Percentiles rank a stretch among this genome's conserved stretches.
phyloP scores from a whole-genome alignment of 2,329 filamentous ascomycete genomes.

The Aspergillus ochraceus region DNA sequence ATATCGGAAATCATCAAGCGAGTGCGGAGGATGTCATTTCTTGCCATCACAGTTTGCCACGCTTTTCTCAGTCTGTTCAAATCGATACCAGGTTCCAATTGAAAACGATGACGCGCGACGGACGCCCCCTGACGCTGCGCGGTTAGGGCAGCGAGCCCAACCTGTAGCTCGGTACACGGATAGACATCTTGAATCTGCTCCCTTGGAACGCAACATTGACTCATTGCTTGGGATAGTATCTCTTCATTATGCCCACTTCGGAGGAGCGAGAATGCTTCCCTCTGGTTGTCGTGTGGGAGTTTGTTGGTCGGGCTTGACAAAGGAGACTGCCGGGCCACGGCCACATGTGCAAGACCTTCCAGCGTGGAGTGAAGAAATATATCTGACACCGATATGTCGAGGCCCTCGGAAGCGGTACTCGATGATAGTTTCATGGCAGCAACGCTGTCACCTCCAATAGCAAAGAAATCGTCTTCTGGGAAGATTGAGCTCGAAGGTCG shows the following conservation, averaged over 20 bases:
- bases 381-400: not conserved
- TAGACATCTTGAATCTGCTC: conserved; percentile 22
- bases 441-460: conserved; percentile 30
- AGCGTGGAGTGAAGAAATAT: conserved; percentile 5
- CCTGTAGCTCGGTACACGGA: conserved; percentile 26
- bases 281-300: not conserved
- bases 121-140: conserved; percentile 14
- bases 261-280: conserved; percentile 2
- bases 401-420: not conserved
- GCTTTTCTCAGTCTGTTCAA: conserved; percentile 5
- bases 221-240: not conserved
- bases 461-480: conserved; percentile 28
- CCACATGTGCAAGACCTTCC: not conserved
- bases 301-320: not conserved
- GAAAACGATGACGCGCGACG: not conserved
- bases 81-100: conserved; percentile 14
- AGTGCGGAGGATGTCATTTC: conserved; percentile 10
- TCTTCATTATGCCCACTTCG: not conserved
- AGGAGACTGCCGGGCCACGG: not conserved
- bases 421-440: conserved; percentile 17
- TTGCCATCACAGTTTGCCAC: conserved; percentile 17
- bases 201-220: not conserved
- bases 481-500: conserved; percentile 12
- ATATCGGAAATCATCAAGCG: not conserved
- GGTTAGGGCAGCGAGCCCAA: conserved; percentile 24